These are phyloP conservation scores for Strobilomyces confusus DNA, from an alignment of 768 basidiomycete genomes.

Conservation along the genomic window DNA sequence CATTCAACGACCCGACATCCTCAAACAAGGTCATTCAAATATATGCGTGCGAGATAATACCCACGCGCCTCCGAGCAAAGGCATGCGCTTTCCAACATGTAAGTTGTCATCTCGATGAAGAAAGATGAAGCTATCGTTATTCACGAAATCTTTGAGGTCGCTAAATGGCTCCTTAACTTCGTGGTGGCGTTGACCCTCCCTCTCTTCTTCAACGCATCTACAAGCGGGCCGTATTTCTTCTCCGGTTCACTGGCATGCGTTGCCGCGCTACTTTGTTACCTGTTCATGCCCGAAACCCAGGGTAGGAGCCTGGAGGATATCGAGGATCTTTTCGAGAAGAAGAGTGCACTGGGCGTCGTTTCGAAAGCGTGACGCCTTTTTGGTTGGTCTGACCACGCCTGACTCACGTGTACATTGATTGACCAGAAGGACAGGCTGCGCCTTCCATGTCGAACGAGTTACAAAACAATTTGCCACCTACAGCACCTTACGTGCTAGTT, in stretches of 20 bases:
- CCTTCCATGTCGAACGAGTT: too few species aligned
- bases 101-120: constrained; percentile 4
- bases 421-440: too few species aligned
- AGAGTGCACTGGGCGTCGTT: not conserved
- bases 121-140: not conserved
- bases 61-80: constrained; percentile 42
- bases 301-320: constrained; percentile 43
- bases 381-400: too few species aligned
- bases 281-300: constrained; percentile 42
- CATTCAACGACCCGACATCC: not conserved
- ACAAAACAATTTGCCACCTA: too few species aligned
- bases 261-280: constrained; percentile 35
- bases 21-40: constrained; percentile 33
- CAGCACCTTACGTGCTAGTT: too few species aligned
- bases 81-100: constrained; percentile 43
- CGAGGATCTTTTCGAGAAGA: constrained; percentile 33
- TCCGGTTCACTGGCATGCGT: constrained; percentile 37
- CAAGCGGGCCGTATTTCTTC: constrained; percentile 46
- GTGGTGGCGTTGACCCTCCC: constrained; percentile 43
- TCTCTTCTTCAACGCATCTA: constrained; percentile 40
- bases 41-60: constrained; percentile 45
- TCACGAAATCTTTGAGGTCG: constrained; percentile 11
- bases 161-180: constrained; percentile 37
- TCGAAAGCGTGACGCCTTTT: too few species aligned
- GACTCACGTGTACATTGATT: too few species aligned